phyloP scores from a whole-genome alignment of 441 rosid species.

The Pelargonium cotyledonis region DNA sequence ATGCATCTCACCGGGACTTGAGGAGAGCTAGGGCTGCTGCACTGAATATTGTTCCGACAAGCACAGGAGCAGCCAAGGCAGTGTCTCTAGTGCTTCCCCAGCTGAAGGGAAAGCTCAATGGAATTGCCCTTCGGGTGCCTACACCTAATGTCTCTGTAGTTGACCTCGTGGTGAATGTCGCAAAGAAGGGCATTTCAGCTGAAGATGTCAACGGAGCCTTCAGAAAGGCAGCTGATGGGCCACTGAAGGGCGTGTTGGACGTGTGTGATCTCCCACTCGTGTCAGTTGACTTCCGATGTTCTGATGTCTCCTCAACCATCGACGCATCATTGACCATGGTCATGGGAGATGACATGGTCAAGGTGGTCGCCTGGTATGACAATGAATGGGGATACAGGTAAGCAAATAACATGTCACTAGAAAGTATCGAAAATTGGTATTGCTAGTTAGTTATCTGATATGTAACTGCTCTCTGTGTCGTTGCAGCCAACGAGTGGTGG shows the following conservation, averaged over 20 bases:
- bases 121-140: constrained; percentile 96
- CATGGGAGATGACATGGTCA: constrained; percentile 97
- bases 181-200: constrained; percentile 70
- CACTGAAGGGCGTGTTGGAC: constrained; percentile 71
- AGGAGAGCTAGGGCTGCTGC: constrained; percentile 99
- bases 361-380: constrained; percentile 98
- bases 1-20: constrained; percentile 95
- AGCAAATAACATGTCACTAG: constrained; percentile 6
- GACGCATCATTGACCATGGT: constrained; percentile 97
- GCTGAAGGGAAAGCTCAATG: constrained; percentile 93
- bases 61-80: constrained; percentile 98
- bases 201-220: constrained; percentile 90
- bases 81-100: constrained; percentile 92
- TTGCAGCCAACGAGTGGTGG: constrained; percentile 97
- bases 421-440: not conserved
- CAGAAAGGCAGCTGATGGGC: constrained; percentile 84
- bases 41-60: constrained; percentile 92
- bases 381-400: constrained; percentile 98
- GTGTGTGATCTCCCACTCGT: constrained; percentile 88
- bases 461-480: not conserved
- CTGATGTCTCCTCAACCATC: constrained; percentile 84
- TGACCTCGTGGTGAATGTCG: constrained; percentile 82
- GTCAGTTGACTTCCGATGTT: constrained; percentile 83
- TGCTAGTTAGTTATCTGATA: not conserved
- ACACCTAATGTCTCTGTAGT: constrained; percentile 94